A percentile compares a stretch with the other conserved stretches of the same genome.
Evolutionary conservation across 371 early-diverging fungal genomes (phyloP).

Genomic region (Aphelidium insulamus): DNA sequence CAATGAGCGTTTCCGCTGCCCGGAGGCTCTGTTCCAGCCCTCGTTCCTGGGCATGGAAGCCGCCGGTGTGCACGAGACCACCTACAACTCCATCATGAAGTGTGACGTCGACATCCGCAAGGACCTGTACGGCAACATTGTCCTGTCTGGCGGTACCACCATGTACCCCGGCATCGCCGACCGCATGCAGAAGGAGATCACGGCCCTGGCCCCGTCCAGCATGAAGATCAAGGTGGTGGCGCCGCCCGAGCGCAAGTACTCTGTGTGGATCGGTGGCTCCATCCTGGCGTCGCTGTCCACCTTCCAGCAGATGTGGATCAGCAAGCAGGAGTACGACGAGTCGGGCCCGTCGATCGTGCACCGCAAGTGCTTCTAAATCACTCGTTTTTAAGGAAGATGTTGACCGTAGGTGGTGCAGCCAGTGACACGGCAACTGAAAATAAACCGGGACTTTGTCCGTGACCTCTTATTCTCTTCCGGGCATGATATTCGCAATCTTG

Average conservation of each 20-base stretch:
- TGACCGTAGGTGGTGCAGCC: no score
- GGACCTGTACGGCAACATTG: constrained; percentile 90
- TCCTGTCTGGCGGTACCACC: constrained; percentile 80
- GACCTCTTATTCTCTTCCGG: no score
- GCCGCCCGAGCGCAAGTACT: constrained; percentile 99
- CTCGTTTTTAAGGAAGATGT: no score
- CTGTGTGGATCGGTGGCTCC: constrained; percentile 99
- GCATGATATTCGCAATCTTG: no score
- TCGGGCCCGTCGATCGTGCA: constrained; percentile 93
- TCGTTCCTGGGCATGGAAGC: constrained; percentile 75
- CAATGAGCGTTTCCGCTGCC: constrained; percentile 95
- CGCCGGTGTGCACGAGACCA: constrained; percentile 82
- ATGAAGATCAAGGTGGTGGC: constrained; percentile 99
- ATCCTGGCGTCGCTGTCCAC: constrained; percentile 97
- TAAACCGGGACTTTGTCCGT: no score
- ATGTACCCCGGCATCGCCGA: constrained; percentile 94
- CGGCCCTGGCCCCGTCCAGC: constrained; percentile 87
- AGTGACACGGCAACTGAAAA: no score
- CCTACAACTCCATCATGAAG: constrained; percentile 90
- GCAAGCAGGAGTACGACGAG: constrained; percentile 95
- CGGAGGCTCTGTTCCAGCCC: constrained; percentile 99
- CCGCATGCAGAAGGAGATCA: constrained; percentile 96
- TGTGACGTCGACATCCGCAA: constrained; percentile 96
- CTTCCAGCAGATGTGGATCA: constrained; percentile 97
- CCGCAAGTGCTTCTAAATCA: constrained; percentile 97